phyloP scores from a whole-genome alignment of 306 rosid genomes.

The Fagus sylvatica region DNA sequence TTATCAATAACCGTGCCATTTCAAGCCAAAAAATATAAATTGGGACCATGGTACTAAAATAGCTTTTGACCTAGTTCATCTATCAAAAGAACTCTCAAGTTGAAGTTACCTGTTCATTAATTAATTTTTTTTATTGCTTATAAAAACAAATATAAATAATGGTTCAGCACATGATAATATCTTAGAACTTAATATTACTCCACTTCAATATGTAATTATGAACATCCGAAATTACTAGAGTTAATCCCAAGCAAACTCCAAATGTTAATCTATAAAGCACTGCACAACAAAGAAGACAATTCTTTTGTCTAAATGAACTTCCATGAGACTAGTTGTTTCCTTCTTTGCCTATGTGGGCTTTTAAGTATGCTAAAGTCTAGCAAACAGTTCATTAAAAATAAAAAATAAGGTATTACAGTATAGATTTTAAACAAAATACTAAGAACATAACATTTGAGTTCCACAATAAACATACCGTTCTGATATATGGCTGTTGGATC shows the following conservation, averaged over 20 bases:
- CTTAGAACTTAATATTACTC: neutral
- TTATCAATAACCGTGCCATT: too few species aligned
- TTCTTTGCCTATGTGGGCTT: neutral
- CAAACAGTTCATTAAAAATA: neutral
- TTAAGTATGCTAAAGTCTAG: neutral
- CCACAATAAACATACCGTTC: slow-evolving; percentile 63
- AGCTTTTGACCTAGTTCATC: neutral
- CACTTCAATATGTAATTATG: neutral
- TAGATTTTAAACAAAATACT: neutral
- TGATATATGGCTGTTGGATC: slow-evolving; percentile 78
- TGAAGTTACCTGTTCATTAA: neutral
- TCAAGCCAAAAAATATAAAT: too few species aligned
- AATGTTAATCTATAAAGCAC: neutral
- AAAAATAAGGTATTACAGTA: neutral
- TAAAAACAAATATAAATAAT: neutral
- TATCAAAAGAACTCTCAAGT: neutral
- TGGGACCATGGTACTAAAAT: neutral
- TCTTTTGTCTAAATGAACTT: neutral
- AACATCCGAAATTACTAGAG: neutral
- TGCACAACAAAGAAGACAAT: neutral
- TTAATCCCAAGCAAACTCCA: neutral
- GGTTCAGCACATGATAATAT: neutral
- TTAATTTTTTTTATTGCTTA: neutral
- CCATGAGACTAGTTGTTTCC: neutral
- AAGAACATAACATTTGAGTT: slow-evolving; percentile 6